Evolutionary conservation across 352 stramenopile genomes (phyloP).

Genomic region (Globisporangium alternatum): DNA sequence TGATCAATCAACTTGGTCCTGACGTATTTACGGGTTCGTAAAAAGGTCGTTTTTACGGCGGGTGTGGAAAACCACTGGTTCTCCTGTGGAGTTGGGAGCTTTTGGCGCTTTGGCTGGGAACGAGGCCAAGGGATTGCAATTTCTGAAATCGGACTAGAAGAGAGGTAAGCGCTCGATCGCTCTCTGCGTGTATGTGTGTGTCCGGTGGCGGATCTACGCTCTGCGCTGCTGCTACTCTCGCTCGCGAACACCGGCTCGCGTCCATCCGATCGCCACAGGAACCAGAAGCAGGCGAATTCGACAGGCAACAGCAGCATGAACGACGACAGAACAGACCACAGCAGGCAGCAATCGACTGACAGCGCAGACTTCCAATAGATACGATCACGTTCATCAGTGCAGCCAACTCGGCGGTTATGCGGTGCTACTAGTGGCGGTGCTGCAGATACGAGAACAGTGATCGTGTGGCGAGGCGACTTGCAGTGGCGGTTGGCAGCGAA

Average conservation of each 20-base stretch:
- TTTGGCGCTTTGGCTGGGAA: constrained; percentile 20
- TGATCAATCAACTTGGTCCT: neutral
- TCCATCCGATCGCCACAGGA: neutral
- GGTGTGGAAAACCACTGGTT: constrained; percentile 23
- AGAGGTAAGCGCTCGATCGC: constrained; percentile 47
- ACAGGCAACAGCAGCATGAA: constrained; percentile 3
- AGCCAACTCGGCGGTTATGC: neutral
- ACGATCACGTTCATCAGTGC: neutral
- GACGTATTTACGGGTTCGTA: constrained; percentile 17
- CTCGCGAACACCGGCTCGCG: neutral
- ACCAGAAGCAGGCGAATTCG: neutral
- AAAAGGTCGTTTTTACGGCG: constrained; percentile 22
- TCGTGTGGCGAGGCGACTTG: neutral
- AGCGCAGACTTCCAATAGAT: neutral
- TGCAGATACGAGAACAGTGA: neutral
- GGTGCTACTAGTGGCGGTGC: neutral
- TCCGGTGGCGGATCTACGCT: constrained; percentile 1
- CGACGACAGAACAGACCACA: neutral
- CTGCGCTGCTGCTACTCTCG: neutral
- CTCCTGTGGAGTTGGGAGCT: constrained; percentile 18
- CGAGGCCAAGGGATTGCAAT: constrained; percentile 35
- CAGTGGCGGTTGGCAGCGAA: neutral
- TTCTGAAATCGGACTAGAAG: constrained; percentile 88
- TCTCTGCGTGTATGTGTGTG: constrained; percentile 7
- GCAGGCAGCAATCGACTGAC: neutral